A percentile compares a stretch with the other conserved stretches of the same genome.
phyloP scores from a whole-genome alignment of 148 eudicot species.

The Arbutus unedo region DNA sequence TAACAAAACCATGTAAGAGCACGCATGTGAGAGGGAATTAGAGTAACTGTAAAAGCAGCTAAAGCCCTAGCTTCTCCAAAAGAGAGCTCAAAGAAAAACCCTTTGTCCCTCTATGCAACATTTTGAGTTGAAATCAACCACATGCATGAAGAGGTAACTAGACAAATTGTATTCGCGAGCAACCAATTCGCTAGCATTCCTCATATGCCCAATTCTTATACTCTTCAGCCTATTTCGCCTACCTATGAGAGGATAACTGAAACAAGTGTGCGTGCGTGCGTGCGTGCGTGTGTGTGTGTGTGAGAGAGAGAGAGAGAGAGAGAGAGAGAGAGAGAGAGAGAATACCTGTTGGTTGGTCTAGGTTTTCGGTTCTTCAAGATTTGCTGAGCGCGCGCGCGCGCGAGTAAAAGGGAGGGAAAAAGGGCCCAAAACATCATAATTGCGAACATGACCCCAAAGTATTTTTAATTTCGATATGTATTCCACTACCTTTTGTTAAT shows the following conservation, averaged over 20 bases:
- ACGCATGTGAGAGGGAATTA: not conserved
- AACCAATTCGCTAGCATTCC: not conserved
- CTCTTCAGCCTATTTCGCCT: not conserved
- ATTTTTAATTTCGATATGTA: no score
- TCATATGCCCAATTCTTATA: not conserved
- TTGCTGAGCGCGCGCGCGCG: not conserved
- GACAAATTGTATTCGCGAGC: not conserved
- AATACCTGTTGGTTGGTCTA: constrained; percentile 1
- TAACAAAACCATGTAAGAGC: not conserved
- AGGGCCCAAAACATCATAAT: not conserved
- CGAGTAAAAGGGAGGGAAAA: not conserved
- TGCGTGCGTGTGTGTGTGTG: no score
- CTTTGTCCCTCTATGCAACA: not conserved
- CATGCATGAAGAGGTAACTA: not conserved
- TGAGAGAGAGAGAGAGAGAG: not conserved
- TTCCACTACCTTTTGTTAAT: no score
- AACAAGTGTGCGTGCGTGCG: no score
- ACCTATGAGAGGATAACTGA: no score
- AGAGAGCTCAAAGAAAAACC: not conserved
- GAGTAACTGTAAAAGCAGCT: not conserved
- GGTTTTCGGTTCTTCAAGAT: not conserved
- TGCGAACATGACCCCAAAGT: no score
- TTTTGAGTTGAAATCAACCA: not conserved
- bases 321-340: constrained; percentile 9
- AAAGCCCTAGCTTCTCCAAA: not conserved